Conservation (phyloP, 148 eudicot species). For the Hydrangea macrophylla region DNA sequence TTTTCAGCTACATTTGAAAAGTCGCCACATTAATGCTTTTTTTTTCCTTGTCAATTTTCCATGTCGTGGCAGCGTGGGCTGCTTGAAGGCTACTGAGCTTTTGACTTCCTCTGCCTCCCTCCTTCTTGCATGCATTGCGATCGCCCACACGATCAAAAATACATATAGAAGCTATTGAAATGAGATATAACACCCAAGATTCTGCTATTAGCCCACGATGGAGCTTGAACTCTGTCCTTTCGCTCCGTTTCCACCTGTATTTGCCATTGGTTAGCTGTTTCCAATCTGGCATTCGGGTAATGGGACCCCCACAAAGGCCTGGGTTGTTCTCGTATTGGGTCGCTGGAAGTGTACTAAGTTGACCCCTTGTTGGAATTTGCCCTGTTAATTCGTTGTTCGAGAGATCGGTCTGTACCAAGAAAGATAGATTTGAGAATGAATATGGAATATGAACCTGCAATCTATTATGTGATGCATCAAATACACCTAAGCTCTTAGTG, state of each 20-base stretch:
- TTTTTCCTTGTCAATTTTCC: conserved; percentile 93
- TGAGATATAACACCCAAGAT: conserved; percentile 65
- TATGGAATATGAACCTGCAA: conserved; percentile 85
- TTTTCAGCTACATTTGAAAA: conserved; percentile 74
- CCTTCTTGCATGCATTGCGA: no score
- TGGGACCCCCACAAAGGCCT: conserved; percentile 90
- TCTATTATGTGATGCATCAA: conserved; percentile 85
- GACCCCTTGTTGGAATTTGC: no score
- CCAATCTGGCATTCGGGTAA: conserved; percentile 54
- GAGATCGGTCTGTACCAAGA: conserved; percentile 88
- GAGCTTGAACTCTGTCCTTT: conserved; percentile 27
- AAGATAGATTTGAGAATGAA: conserved; percentile 78
- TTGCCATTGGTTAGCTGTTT: conserved; percentile 16
- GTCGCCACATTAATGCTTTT: conserved; percentile 97
- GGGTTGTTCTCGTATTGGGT: no score
- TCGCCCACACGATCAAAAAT: conserved; percentile 68
- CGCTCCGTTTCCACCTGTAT: conserved; percentile 23
- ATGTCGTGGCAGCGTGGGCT: conserved; percentile 68
- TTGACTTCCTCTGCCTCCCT: conserved; percentile 68
- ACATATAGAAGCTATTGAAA: conserved; percentile 63
- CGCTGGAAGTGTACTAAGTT: no score
- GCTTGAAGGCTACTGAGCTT: conserved; percentile 66
- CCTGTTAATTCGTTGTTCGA: no score
- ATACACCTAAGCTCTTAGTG: conserved; percentile 87
- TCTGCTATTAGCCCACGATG: no score